Conservation (phyloP, 176 grass and related monocot genomes). For the Bolboschoenus planiculmis region DNA sequence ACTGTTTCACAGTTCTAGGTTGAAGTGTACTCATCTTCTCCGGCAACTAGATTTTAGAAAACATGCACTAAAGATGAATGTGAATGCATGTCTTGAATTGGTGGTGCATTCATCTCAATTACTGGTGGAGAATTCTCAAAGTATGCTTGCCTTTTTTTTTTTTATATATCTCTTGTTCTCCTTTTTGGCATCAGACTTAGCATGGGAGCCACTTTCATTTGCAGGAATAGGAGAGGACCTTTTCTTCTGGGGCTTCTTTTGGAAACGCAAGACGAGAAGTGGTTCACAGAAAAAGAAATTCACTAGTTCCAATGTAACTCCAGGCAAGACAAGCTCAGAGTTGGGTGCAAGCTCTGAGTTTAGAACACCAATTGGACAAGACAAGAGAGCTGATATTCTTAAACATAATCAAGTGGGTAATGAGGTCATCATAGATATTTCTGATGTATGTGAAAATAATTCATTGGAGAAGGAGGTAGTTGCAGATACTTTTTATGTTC, state of each 20-base stretch:
- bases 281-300: background rate
- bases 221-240: background rate
- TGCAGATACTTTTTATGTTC: background rate
- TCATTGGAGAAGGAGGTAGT: background rate
- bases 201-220: background rate
- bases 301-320: background rate
- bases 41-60: background rate
- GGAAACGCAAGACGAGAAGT: background rate
- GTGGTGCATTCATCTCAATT: conserved; percentile 13
- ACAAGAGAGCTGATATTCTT: background rate
- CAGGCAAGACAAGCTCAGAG: background rate
- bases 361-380: background rate
- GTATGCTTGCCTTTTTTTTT: background rate
- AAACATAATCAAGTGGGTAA: background rate
- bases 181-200: background rate
- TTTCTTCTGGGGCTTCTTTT: conserved; percentile 10
- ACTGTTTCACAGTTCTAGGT: conserved; percentile 1
- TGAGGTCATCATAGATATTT: background rate
- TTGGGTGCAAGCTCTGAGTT: background rate
- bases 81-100: background rate
- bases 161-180: background rate
- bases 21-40: background rate
- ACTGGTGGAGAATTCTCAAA: background rate
- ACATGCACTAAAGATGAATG: background rate
- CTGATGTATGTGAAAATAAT: background rate